These are phyloP conservation scores for Nothophytophthora sp. DNA, from an alignment of 352 stramenopile genomes.

Conservation along the genomic window DNA sequence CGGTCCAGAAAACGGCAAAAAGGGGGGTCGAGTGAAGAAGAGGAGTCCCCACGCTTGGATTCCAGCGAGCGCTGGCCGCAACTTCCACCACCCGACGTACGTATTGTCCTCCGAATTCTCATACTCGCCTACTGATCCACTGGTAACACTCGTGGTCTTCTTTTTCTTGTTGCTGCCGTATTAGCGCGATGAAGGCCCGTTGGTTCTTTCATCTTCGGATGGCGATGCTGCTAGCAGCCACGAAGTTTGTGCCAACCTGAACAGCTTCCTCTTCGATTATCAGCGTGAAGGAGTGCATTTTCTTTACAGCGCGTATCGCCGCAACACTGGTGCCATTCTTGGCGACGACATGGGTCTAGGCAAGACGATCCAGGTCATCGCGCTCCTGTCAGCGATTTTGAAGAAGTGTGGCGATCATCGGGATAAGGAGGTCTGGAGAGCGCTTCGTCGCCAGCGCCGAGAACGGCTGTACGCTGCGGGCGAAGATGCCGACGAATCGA, in stretches of 20 bases:
- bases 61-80: slow-evolving; percentile 52
- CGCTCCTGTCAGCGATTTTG: slow-evolving; percentile 90
- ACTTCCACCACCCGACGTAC: slow-evolving; percentile 44
- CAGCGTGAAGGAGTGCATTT: slow-evolving; percentile 72
- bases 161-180: not conserved
- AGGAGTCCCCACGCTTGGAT: slow-evolving; percentile 13
- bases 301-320: slow-evolving; percentile 55
- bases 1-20: slow-evolving; percentile 4
- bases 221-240: slow-evolving; percentile 10
- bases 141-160: not conserved
- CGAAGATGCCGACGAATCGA: slow-evolving; percentile 39
- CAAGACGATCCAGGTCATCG: slow-evolving; percentile 95
- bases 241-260: slow-evolving; percentile 70
- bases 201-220: slow-evolving; percentile 30
- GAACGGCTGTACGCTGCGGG: slow-evolving; percentile 43
- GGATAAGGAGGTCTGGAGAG: slow-evolving; percentile 94
- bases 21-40: slow-evolving; percentile 26
- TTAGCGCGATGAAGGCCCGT: slow-evolving; percentile 37
- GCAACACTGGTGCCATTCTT: slow-evolving; percentile 88
- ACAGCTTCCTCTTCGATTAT: slow-evolving; percentile 76
- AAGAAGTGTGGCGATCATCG: slow-evolving; percentile 93
- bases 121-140: not conserved
- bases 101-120: not conserved
- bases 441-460: slow-evolving; percentile 93
- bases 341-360: slow-evolving; percentile 98